Base-by-base conservation (phyloP, 805 yeast species). In the Starmerella khaoyaiensis region DNA sequence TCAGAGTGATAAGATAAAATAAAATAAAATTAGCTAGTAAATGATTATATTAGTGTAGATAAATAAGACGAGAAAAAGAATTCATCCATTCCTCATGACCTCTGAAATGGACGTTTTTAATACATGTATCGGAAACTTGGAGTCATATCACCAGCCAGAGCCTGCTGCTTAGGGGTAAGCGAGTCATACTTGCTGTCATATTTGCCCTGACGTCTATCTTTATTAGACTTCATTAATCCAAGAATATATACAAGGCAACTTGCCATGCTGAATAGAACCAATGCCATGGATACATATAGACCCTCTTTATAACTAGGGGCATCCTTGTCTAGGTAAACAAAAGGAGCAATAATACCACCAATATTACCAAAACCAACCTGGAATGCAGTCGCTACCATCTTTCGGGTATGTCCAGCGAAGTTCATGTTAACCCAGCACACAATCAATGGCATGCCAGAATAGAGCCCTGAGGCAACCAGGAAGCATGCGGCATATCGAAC, bases 351-450 rank as follows among this genome's bases (percentile, higher is more conserved):
- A 48, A 76, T 75, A 42, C 81, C 82, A 31, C 82, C 83, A 50
- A 74, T 74, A 57, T 76, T 76, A 37, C 81, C 83, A 49, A 76
- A 74, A 0, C 82, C 82, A 49, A 76, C 69, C 48, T 72, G 74
- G 63, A 68, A 69, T 1, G 74, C 76, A 9, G 76, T 61, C 8
- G 72, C 74, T 11, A 69, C 71, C 34, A 71, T 64, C 41, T 74
- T 72, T 48, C 81, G 62, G 16, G 67, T 54, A 53, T 76, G 82
- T 9, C 82, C 79, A 7, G 71, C 67, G 41, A 71, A 68, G 50
- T 76, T 76, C 52, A 75, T 60, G 9, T 74, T 64, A 16, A 68
- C 56, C 82, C 82, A 76, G 57, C 82, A 75, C 10, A 76, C 71
- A 14, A 75, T 54, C n/a, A 74, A 47, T 9, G 83, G 83, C 81